phyloP scores from a whole-genome alignment of 352 stramenopile genomes.

The Globisporangium emineosum region DNA sequence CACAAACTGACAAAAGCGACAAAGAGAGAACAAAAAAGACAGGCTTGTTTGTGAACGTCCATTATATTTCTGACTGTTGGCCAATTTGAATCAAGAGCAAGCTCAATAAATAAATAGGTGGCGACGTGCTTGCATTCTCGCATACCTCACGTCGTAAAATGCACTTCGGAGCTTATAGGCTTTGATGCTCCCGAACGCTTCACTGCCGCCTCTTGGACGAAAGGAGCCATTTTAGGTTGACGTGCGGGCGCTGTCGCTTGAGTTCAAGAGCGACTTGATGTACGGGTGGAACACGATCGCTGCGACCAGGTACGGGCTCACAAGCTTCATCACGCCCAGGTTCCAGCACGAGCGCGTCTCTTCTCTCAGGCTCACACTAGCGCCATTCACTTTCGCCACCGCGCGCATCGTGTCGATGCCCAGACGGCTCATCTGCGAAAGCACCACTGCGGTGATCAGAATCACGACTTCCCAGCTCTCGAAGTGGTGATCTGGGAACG shows the following conservation, averaged over 20 bases:
- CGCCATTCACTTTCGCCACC: conserved; percentile 30
- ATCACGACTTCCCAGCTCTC: conserved; percentile 34
- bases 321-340: conserved; percentile 49
- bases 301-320: conserved; percentile 57
- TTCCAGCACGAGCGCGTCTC: conserved; percentile 32
- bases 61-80: no score
- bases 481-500: conserved; percentile 15
- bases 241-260: not conserved
- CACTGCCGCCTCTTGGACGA: not conserved
- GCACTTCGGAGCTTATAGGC: not conserved
- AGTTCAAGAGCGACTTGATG: conserved; percentile 44
- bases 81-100: no score
- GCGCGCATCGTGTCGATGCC: conserved; percentile 39
- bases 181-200: not conserved
- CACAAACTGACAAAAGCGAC: no score
- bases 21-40: no score
- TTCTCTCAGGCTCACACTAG: conserved; percentile 12
- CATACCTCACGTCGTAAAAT: not conserved
- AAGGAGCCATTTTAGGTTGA: not conserved
- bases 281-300: conserved; percentile 66
- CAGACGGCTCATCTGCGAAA: conserved; percentile 36
- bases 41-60: no score
- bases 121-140: not conserved
- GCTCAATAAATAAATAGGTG: not conserved
- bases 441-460: conserved; percentile 26